Evolutionary conservation across 495 filamentous ascomycete genomes (phyloP).

Genomic region (Beverwykella pulmonaria): DNA sequence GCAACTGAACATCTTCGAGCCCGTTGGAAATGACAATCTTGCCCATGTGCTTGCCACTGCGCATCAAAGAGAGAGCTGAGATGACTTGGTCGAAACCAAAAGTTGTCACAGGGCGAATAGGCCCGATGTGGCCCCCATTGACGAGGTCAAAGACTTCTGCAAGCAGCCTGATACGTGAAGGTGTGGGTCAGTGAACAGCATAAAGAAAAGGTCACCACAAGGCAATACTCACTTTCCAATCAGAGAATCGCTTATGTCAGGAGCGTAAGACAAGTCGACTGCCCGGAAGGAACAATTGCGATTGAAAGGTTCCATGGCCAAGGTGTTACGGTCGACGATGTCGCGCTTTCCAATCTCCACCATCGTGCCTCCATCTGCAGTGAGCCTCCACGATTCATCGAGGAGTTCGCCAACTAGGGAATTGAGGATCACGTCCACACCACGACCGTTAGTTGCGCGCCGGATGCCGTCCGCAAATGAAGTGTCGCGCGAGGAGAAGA

Average conservation of each 20-base stretch:
- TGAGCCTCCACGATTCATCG: constrained; percentile 50
- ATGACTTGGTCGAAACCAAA: constrained; percentile 28
- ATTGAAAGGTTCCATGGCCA: constrained; percentile 20
- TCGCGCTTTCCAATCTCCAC: constrained; percentile 62
- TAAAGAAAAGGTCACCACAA: constrained; percentile 5
- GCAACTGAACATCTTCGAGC: constrained; percentile 25
- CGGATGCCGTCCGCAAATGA: constrained; percentile 52
- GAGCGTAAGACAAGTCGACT: neutral
- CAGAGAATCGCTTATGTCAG: neutral
- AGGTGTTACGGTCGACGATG: constrained; percentile 41
- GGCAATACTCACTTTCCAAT: neutral
- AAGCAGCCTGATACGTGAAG: neutral
- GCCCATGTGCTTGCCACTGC: neutral
- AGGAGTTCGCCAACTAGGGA: constrained; percentile 53
- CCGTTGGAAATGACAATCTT: neutral
- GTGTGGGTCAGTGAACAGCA: constrained; percentile 3
- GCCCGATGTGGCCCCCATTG: neutral
- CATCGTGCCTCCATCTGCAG: constrained; percentile 59
- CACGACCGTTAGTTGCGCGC: constrained; percentile 53
- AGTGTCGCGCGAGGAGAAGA: constrained; percentile 18
- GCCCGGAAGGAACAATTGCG: neutral
- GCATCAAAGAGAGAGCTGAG: neutral
- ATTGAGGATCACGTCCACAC: constrained; percentile 69
- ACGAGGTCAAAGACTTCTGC: neutral
- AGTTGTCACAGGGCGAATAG: constrained; percentile 40